Conservation (phyloP, 345 rosid species). For the Physaria fendleri region DNA sequence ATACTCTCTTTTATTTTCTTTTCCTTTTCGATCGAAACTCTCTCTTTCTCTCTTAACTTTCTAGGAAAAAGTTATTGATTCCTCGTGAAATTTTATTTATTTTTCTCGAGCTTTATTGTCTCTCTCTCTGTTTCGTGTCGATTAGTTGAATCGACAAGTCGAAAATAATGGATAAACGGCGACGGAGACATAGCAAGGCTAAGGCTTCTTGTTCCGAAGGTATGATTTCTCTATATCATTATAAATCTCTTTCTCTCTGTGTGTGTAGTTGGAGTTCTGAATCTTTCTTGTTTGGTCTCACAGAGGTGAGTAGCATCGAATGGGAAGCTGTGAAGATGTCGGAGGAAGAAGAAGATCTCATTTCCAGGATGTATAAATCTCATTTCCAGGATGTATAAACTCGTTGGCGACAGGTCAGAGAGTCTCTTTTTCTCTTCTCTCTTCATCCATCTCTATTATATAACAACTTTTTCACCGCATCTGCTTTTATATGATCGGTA, state of each 20-base stretch:
- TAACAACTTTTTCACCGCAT: no score
- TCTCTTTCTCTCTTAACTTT: constrained; percentile 17
- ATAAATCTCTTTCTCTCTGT: not conserved
- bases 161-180: constrained; percentile 54
- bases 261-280: not conserved
- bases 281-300: not conserved
- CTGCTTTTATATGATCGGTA: not conserved
- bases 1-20: constrained; percentile 28
- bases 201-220: constrained; percentile 56
- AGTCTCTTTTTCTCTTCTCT: not conserved
- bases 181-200: constrained; percentile 60
- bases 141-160: not conserved
- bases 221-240: constrained; percentile 12
- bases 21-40: constrained; percentile 20
- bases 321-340: constrained; percentile 91
- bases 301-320: constrained; percentile 93
- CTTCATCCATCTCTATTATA: not conserved
- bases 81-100: not conserved
- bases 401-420: constrained; percentile 73
- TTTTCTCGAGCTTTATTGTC: not conserved
- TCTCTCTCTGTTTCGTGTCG: not conserved
- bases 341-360: constrained; percentile 92
- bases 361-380: no score
- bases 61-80: not conserved
- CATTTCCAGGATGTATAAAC: constrained; percentile 76